Conservation (phyloP, 306 rosid genomes). For the Cucurbita maxima region DNA sequence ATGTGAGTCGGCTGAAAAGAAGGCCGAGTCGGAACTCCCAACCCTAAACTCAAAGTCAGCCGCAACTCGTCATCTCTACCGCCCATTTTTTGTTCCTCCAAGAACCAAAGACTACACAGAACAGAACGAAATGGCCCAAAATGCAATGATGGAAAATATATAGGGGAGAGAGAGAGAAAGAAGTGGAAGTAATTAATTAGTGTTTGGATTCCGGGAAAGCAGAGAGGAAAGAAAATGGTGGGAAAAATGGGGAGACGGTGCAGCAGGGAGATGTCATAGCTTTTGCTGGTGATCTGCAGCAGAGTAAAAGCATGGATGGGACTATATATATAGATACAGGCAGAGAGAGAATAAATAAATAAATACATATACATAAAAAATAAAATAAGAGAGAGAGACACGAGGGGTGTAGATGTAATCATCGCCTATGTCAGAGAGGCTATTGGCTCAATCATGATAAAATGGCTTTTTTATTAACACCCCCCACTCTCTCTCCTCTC, state of each 20-base stretch:
- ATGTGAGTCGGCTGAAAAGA: constrained; percentile 23
- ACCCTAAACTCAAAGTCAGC: constrained; percentile 40
- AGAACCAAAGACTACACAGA: background rate
- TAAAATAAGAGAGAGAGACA: background rate
- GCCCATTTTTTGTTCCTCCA: constrained; percentile 17
- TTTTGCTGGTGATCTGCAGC: constrained; percentile 22
- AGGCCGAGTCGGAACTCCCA: constrained; percentile 15
- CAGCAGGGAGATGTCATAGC: constrained; percentile 15
- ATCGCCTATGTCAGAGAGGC: constrained; percentile 45
- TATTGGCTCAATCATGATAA: constrained; percentile 40
- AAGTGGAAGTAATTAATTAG: background rate
- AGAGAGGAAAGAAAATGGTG: constrained; percentile 14
- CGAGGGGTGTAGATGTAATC: constrained; percentile 40
- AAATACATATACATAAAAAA: background rate
- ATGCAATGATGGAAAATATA: background rate
- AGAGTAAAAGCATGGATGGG: constrained; percentile 31
- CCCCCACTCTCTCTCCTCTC: too few relatives aligned
- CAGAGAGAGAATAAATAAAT: background rate
- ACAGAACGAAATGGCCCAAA: background rate
- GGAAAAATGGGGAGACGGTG: constrained; percentile 14
- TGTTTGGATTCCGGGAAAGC: constrained; percentile 17
- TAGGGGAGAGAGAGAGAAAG: background rate
- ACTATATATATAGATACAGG: constrained; percentile 16
- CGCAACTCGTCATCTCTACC: constrained; percentile 44
- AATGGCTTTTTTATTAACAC: background rate